Base-by-base conservation (phyloP, 2,329 filamentous ascomycete genomes). In the Venturia asperata region DNA sequence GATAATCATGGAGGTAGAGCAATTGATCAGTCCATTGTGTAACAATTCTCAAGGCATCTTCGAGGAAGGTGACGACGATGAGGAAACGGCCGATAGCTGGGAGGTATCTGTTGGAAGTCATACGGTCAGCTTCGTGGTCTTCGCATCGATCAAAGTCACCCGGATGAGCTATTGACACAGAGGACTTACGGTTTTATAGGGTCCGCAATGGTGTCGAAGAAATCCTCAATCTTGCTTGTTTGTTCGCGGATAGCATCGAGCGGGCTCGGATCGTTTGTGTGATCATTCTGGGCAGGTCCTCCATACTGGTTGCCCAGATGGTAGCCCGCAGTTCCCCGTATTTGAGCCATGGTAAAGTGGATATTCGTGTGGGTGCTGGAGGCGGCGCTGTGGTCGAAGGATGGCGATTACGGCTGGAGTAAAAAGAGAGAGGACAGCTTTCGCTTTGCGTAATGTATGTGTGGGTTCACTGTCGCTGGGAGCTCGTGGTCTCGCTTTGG, bases 11-110 rank as follows among this genome's bases (percentile, higher is more conserved):
- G 64, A 99, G 86, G 77, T 97, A 99, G 67, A 90, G 82, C 67
- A 99, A 85, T 82, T 99, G 94, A 76, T 97, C 94, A 74, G 76
- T 87, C 92, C 94, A 99, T 86, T 99, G 94, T 70, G 94, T 99
- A 72, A 97, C 82, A 78, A 99, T 99, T 75, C 94, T 87, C 68
- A 99, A 82, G 62, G 92, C 91, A 81, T 99, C 94, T 79, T 99
- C 94, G 71, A 99, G 83, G 80, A 99, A 99, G 68, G 94, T 99
- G 64, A 97, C 94, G 65, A 99, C 94, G 71, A 99, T 99, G 70
- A 99, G 80, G 78, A 97, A 97, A 70, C 94, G 91, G 70, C 94
- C 94, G 80, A 99, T 93, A 69, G 91, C 91, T 66, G 94, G 94
- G 56, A 99, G 84, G 76, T 96, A 95, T 68, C 92, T 96, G 67